Conservation (phyloP, 805 yeast species). For the Pichia paraexigua region DNA sequence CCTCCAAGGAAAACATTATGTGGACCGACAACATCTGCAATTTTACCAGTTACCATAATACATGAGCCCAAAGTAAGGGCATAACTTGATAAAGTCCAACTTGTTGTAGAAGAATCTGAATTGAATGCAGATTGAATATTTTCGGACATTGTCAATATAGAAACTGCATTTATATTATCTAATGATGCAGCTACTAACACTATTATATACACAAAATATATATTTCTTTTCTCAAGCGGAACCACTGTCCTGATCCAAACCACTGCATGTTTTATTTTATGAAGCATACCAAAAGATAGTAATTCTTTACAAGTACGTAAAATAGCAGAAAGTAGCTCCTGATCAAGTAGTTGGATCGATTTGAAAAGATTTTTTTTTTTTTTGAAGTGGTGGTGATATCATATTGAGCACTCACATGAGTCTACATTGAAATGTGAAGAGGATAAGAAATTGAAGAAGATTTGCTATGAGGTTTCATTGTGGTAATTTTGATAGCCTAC, state of each 20-base stretch:
- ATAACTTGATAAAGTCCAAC: constrained; percentile 38
- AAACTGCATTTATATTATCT: constrained; percentile 23
- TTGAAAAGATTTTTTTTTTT: too few relatives aligned
- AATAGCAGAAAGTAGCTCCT: too few relatives aligned
- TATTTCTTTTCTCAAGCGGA: constrained; percentile 14
- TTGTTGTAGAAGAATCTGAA: constrained; percentile 28
- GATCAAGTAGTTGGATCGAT: too few relatives aligned
- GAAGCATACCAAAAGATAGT: too few relatives aligned
- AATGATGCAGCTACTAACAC: constrained; percentile 11
- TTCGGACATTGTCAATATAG: constrained; percentile 17
- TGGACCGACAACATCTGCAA: constrained; percentile 36
- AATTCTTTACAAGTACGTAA: too few relatives aligned
- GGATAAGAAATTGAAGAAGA: too few relatives aligned
- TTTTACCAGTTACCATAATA: constrained; percentile 35
- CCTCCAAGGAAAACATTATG: constrained; percentile 24
- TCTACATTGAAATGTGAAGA: too few relatives aligned
- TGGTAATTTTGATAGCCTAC: too few relatives aligned
- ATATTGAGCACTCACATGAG: too few relatives aligned
- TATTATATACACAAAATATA: constrained; percentile 12
- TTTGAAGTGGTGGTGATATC: too few relatives aligned
- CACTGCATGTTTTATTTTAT: too few relatives aligned
- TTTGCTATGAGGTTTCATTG: too few relatives aligned
- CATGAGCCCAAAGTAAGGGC: constrained; percentile 38
- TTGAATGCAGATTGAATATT: constrained; percentile 31
- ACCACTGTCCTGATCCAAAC: constrained; percentile 6